Conservation (phyloP, 495 filamentous ascomycete genomes). For the Penicillium coffeae region DNA sequence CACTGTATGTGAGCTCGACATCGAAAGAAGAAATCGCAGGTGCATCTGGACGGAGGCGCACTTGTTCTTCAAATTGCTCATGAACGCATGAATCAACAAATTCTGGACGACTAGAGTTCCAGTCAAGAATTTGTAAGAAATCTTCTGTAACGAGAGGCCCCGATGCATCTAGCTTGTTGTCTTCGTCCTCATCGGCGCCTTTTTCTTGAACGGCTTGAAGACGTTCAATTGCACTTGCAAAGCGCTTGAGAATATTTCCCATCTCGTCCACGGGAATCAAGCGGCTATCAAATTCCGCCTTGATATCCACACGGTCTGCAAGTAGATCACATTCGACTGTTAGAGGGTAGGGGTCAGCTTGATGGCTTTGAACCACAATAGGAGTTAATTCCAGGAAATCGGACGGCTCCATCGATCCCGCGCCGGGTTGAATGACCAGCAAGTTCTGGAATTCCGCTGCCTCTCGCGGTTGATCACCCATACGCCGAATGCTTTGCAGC, state of each 20-base stretch:
- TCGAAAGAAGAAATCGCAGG: slow-evolving; percentile 42
- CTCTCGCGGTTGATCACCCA: slow-evolving; percentile 15
- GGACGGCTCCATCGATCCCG: not conserved
- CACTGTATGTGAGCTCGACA: slow-evolving; percentile 46
- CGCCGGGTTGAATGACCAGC: not conserved
- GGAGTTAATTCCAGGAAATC: too few relatives aligned
- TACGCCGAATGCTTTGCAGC: slow-evolving; percentile 47
- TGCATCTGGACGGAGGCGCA: slow-evolving; percentile 19
- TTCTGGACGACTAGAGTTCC: not conserved
- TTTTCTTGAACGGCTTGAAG: not conserved
- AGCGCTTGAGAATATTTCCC: not conserved
- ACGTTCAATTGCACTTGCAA: not conserved
- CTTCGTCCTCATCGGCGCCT: not conserved
- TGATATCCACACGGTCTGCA: not conserved
- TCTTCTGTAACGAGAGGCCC: not conserved
- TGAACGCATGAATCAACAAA: slow-evolving; percentile 14
- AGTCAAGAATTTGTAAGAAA: not conserved
- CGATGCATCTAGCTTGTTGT: not conserved
- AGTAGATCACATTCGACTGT: not conserved
- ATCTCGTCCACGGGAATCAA: not conserved
- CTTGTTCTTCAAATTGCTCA: slow-evolving; percentile 32
- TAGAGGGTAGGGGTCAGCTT: not conserved
- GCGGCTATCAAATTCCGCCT: not conserved
- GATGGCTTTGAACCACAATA: not conserved
- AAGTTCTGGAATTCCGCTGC: not conserved